phyloP scores from a whole-genome alignment of 1,139 yeast species.

The Hyphopichia buzzinii region DNA sequence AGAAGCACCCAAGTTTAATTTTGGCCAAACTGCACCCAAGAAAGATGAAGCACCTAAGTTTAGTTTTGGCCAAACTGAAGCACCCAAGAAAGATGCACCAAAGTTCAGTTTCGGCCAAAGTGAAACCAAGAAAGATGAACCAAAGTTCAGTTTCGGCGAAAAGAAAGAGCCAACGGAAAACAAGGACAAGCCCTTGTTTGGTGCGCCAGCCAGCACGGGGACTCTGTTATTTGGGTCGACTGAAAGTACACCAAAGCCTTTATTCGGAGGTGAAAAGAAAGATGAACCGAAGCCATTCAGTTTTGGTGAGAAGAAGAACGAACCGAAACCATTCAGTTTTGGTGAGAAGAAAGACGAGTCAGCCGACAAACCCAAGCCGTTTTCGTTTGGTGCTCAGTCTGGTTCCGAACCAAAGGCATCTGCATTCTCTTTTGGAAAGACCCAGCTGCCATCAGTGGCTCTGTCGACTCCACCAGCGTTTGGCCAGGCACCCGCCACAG shows the following conservation, averaged over 20 bases:
- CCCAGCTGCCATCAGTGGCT: slow-evolving; percentile 5
- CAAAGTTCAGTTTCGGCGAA: too few species aligned
- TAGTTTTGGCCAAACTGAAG: neutral
- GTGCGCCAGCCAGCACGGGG: too few species aligned
- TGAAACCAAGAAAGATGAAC: neutral
- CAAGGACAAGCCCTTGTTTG: too few species aligned
- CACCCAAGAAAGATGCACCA: neutral
- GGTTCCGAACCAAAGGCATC: slow-evolving; percentile 5
- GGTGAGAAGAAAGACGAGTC: slow-evolving; percentile 1
- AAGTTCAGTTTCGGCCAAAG: neutral
- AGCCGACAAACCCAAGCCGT: neutral
- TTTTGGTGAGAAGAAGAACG: neutral
- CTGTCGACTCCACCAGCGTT: neutral
- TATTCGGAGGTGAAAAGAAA: neutral
- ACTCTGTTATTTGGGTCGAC: too few species aligned
- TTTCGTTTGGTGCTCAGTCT: neutral
- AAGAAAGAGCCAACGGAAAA: too few species aligned
- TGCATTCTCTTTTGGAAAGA: slow-evolving; percentile 12
- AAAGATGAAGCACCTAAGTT: neutral
- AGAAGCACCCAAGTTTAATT: neutral
- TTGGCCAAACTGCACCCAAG: neutral
- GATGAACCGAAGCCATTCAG: slow-evolving; percentile 2
- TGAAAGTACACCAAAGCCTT: too few species aligned
- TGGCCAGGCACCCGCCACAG: neutral
- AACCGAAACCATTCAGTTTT: neutral